A percentile compares a stretch with the other conserved stretches of the same genome.
Evolutionary conservation across 352 stramenopile species (phyloP).

Genomic region (Globisporangium alternatum): DNA sequence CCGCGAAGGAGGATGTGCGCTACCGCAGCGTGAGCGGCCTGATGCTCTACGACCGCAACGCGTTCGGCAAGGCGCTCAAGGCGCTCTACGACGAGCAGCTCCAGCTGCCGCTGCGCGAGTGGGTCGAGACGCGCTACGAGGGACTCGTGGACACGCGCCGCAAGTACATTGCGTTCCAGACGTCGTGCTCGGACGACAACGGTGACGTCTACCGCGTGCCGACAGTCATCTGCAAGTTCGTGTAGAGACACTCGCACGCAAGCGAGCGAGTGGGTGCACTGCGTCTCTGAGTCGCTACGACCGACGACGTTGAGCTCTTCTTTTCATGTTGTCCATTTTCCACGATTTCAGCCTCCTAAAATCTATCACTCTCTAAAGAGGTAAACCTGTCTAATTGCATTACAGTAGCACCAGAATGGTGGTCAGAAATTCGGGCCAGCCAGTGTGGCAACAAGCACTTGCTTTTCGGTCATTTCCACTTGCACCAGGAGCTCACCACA

Average conservation of each 20-base stretch:
- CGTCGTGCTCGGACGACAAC: slow-evolving; percentile 82
- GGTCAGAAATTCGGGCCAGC: background rate
- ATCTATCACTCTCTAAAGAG: too few relatives aligned
- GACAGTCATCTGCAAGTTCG: slow-evolving; percentile 86
- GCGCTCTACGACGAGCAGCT: slow-evolving; percentile 69
- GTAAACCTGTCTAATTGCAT: too few relatives aligned
- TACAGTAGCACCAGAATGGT: background rate
- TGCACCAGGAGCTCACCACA: background rate
- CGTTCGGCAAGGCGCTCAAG: slow-evolving; percentile 68
- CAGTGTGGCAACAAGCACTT: background rate
- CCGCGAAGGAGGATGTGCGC: slow-evolving; percentile 59
- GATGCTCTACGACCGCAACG: slow-evolving; percentile 87
- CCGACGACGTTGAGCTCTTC: too few relatives aligned
- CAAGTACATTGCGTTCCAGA: slow-evolving; percentile 84
- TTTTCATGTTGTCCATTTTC: too few relatives aligned
- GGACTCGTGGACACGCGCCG: slow-evolving; percentile 77
- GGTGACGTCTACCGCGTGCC: slow-evolving; percentile 80
- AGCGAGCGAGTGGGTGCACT: background rate
- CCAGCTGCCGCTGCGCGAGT: slow-evolving; percentile 46
- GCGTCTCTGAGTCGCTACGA: too few relatives aligned
- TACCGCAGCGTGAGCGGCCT: slow-evolving; percentile 70
- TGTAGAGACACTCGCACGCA: slow-evolving; percentile 24
- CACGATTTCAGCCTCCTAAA: too few relatives aligned
- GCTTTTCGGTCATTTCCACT: background rate
- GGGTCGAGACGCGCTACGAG: slow-evolving; percentile 77